Base-by-base conservation (phyloP, 2,329 filamentous ascomycete species). In the Penicillium sp. region DNA sequence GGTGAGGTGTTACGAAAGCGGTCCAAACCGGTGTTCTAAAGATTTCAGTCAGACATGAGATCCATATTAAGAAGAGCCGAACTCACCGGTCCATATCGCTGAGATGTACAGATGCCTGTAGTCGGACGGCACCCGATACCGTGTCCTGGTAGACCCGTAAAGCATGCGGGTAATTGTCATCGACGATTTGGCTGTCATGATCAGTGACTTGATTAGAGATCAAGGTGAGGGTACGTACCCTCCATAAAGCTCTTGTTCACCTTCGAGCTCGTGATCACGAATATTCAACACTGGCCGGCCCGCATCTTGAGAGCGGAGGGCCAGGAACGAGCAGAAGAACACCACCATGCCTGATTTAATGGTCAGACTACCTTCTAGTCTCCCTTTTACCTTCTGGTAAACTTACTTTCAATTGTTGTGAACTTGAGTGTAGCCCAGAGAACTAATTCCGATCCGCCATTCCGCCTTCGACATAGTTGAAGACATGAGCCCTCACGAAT, bases 21-120 rank as follows among this genome's bases (percentile, higher is more conserved):
- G 76, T 81, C 77, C 77, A 81, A 38, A 80, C 72, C 0, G 77
- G 77, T 2, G 74, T 72, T 13, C 69, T 71, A 27, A 3, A 12
- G 32, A 9, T 37, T 10, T 30, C 12, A 8, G 18, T n/a, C n/a
- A n/a, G n/a, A n/a, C n/a, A n/a, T n/a, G n/a, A n/a, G n/a, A n/a
- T n/a, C n/a, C n/a, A n/a, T n/a, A n/a, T n/a, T n/a, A n/a, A n/a
- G n/a, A n/a, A n/a, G n/a, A n/a, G n/a, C n/a, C n/a, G n/a, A 26
- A 41, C 53, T 46, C 59, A 70, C 68, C 68, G 64, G 46, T 71
- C 69, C 59, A 73, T 67, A 1, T 69, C 66, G 1, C 77, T 76
- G 16, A 69, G 63, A 17, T 70, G 65, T 22, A 77, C 62, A 0
- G 73, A 73, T n/a, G 74, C 73, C 51, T 80, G 75, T 15, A 80